These are phyloP conservation scores for Oenanthe javanica DNA, from an alignment of 140 eudicot species.

Conservation along the genomic window DNA sequence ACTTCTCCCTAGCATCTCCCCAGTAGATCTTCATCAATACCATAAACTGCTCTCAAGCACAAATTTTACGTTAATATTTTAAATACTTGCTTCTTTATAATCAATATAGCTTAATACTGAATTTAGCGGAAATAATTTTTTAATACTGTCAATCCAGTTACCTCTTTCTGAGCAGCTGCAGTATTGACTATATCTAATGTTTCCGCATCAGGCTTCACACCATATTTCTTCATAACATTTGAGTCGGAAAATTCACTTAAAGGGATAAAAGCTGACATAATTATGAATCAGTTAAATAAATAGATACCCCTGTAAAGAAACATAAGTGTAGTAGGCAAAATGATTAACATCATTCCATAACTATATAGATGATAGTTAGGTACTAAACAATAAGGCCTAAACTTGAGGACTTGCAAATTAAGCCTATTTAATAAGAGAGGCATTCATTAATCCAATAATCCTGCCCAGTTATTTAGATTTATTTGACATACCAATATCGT, in stretches of 20 bases:
- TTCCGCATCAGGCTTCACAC: slow-evolving; percentile 46
- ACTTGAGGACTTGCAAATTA: neutral
- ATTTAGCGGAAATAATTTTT: neutral
- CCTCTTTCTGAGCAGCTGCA: slow-evolving; percentile 86
- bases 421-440: neutral
- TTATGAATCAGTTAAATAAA: neutral
- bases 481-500: neutral
- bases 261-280: slow-evolving; percentile 62
- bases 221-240: slow-evolving; percentile 72
- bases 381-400: neutral
- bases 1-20: slow-evolving; percentile 95
- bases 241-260: slow-evolving; percentile 73
- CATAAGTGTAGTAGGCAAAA: neutral
- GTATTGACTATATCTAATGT: slow-evolving; percentile 75
- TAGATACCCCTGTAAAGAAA: neutral
- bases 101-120: neutral
- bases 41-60: slow-evolving; percentile 29
- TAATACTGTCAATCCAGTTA: slow-evolving; percentile 10
- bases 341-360: neutral
- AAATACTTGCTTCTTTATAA: neutral
- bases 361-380: neutral
- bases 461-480: neutral
- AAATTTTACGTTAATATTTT: neutral
- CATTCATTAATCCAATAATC: no score
- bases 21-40: slow-evolving; percentile 64